Evolutionary conservation across 2,329 filamentous ascomycete species (phyloP).

Genomic region (Pleurostoma richardsiae): DNA sequence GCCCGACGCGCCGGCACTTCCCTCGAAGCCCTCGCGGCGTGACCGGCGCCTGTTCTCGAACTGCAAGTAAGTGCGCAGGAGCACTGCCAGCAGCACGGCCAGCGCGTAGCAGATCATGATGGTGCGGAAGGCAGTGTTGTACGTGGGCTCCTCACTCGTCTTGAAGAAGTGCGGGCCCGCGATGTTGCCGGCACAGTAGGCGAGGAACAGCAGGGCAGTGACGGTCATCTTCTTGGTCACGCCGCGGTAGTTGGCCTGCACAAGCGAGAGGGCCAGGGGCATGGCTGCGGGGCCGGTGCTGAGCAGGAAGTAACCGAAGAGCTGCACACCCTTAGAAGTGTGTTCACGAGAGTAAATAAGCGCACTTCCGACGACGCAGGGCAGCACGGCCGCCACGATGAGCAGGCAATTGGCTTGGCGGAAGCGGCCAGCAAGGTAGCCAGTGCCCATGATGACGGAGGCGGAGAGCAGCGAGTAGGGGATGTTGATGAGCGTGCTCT

Average conservation of each 20-base stretch:
- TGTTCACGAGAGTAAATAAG: constrained; percentile 43
- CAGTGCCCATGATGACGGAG: constrained; percentile 39
- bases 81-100: constrained; percentile 35
- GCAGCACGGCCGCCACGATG: constrained; percentile 41
- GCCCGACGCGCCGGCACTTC: constrained; percentile 35
- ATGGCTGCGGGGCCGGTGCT: constrained; percentile 47
- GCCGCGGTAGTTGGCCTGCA: constrained; percentile 50
- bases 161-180: constrained; percentile 51
- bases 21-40: constrained; percentile 35
- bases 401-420: constrained; percentile 47
- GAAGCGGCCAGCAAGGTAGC: constrained; percentile 45
- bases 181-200: constrained; percentile 53
- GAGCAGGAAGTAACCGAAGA: constrained; percentile 54
- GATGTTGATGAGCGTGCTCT: constrained; percentile 53
- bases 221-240: constrained; percentile 58
- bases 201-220: constrained; percentile 48
- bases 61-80: constrained; percentile 41
- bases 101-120: constrained; percentile 54
- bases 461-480: constrained; percentile 51
- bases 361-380: constrained; percentile 46
- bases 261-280: constrained; percentile 49
- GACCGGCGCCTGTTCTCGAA: constrained; percentile 37
- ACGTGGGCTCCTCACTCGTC: constrained; percentile 41
- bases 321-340: constrained; percentile 35
- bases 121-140: constrained; percentile 47